phyloP scores from a whole-genome alignment of 108 stramenopile genomes.

The Seminavis robusta region DNA sequence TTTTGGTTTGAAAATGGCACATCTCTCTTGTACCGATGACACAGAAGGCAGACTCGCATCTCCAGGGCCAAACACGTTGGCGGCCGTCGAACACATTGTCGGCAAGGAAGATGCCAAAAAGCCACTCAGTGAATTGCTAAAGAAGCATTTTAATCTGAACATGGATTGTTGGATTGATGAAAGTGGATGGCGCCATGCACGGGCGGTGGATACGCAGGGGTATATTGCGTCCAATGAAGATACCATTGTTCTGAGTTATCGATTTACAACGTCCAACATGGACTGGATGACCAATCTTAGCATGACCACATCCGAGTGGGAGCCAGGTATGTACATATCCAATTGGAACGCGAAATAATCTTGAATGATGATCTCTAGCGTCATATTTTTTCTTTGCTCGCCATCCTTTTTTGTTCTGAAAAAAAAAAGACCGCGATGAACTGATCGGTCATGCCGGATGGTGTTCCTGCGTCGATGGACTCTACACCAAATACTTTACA shows the following conservation, averaged over 20 bases:
- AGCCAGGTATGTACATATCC: too few relatives aligned
- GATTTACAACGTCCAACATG: constrained; percentile 21
- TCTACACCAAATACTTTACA: constrained; percentile 1
- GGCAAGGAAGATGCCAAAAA: constrained; percentile 15
- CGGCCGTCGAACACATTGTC: constrained; percentile 13
- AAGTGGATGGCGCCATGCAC: constrained; percentile 6
- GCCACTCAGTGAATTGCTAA: constrained; percentile 15
- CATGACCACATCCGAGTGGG: constrained; percentile 19
- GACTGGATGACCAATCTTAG: constrained; percentile 33
- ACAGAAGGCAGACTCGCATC: constrained; percentile 1
- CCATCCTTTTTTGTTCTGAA: too few relatives aligned
- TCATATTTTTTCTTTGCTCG: too few relatives aligned
- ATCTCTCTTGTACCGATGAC: constrained; percentile 30
- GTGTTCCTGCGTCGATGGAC: constrained; percentile 5
- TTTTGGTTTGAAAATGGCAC: constrained; percentile 29
- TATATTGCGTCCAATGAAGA: constrained; percentile 29
- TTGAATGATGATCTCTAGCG: too few relatives aligned
- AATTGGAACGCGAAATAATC: too few relatives aligned
- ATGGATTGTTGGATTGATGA: constrained; percentile 23
- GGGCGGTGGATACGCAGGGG: constrained; percentile 24
- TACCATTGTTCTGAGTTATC: constrained; percentile 19
- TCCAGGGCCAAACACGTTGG: constrained; percentile 8
- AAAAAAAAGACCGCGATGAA: constrained; percentile 10
- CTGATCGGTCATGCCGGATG: constrained; percentile 20
- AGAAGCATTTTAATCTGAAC: constrained; percentile 13